These are phyloP conservation scores for Nemania diffusa DNA, from an alignment of 2,329 filamentous ascomycete species.

Conservation along the genomic window DNA sequence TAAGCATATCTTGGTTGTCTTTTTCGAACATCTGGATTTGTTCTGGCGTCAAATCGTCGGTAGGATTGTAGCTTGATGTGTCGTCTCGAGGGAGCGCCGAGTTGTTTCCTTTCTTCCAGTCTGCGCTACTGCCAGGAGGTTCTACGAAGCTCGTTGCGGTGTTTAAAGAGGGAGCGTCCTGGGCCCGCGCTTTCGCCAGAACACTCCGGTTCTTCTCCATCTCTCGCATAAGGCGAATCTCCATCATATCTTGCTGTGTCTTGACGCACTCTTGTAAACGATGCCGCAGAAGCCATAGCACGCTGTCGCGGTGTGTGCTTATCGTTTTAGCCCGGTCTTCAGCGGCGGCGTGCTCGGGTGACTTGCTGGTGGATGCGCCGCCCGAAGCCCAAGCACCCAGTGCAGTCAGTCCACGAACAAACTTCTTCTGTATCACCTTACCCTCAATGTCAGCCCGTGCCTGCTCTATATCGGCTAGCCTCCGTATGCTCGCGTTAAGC, in stretches of 20 bases:
- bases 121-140: conserved; percentile 35
- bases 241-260: conserved; percentile 91
- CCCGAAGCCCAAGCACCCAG: conserved; percentile 76
- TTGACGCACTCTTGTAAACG: conserved; percentile 79
- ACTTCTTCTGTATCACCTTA: conserved; percentile 77
- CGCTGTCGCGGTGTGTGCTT: conserved; percentile 78
- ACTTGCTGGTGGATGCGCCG: conserved; percentile 60
- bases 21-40: conserved; percentile 93
- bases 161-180: conserved; percentile 38
- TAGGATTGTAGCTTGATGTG: conserved; percentile 38
- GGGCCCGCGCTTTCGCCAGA: conserved; percentile 72
- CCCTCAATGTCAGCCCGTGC: conserved; percentile 80
- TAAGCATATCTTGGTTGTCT: conserved; percentile 92
- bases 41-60: conserved; percentile 76
- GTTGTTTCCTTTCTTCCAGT: conserved; percentile 36
- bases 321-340: conserved; percentile 76
- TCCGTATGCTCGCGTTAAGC: conserved; percentile 82
- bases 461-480: conserved; percentile 83
- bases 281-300: conserved; percentile 83
- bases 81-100: conserved; percentile 44
- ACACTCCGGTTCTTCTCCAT: conserved; percentile 90
- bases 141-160: conserved; percentile 34
- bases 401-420: conserved; percentile 71
- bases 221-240: conserved; percentile 83
- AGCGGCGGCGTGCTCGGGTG: conserved; percentile 74